A percentile compares a stretch with the other conserved stretches of the same genome.
phyloP scores from a whole-genome alignment of 2,329 filamentous ascomycete genomes.

The Cladosporium cucumerinum region DNA sequence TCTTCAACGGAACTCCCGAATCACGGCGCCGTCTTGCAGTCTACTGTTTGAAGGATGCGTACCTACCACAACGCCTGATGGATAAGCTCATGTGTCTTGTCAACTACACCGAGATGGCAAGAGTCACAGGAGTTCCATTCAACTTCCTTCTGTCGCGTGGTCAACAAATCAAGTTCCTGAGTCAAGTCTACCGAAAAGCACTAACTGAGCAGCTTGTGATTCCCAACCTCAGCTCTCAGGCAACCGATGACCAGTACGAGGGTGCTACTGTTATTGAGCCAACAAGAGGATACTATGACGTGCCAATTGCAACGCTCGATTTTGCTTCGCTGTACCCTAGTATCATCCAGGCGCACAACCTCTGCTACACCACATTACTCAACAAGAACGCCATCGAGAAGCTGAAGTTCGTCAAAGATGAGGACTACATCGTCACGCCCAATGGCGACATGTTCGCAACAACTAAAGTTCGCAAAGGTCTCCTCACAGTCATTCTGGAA shows the following conservation, averaged over 20 bases:
- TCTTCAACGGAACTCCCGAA: slow-evolving; percentile 94
- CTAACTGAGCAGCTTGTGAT: slow-evolving; percentile 91
- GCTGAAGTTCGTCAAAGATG: slow-evolving; percentile 74
- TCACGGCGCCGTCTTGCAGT: slow-evolving; percentile 85
- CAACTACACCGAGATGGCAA: slow-evolving; percentile 99
- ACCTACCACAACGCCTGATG: slow-evolving; percentile 88
- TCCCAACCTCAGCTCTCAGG: slow-evolving; percentile 73
- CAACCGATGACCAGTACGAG: slow-evolving; percentile 83
- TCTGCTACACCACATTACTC: slow-evolving; percentile 93
- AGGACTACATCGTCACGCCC: slow-evolving; percentile 94
- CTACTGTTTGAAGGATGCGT: slow-evolving; percentile 97
- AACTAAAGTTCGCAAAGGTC: slow-evolving; percentile 79
- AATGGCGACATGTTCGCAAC: slow-evolving; percentile 94
- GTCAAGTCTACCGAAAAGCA: slow-evolving; percentile 93
- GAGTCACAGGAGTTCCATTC: slow-evolving; percentile 97
- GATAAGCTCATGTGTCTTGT: slow-evolving; percentile 98
- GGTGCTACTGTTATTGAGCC: slow-evolving; percentile 98
- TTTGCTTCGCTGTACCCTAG: slow-evolving; percentile 97
- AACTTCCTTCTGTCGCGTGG: slow-evolving; percentile 88
- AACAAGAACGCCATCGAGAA: slow-evolving; percentile 75
- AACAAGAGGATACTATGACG: slow-evolving; percentile 86
- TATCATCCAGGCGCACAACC: slow-evolving; percentile 97
- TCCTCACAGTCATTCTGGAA: slow-evolving; percentile 92
- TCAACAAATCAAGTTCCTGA: slow-evolving; percentile 97
- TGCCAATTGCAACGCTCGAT: slow-evolving; percentile 94